These are phyloP conservation scores for Basipetospora chlamydospora DNA, from an alignment of 2,329 filamentous ascomycete species.

Conservation along the genomic window DNA sequence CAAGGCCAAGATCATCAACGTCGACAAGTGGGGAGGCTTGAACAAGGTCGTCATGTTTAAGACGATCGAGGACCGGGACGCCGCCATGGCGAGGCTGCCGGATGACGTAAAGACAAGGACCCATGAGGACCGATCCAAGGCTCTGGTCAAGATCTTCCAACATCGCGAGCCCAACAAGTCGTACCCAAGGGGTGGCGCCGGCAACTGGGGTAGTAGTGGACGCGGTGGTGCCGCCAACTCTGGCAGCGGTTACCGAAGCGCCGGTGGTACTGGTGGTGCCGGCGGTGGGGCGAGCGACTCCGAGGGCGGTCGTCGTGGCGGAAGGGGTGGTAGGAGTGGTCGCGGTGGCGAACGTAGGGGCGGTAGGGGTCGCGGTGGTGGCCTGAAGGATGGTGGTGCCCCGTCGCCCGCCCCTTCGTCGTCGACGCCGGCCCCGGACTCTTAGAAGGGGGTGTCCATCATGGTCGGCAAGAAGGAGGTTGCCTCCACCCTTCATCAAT, in stretches of 20 bases:
- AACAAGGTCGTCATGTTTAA: slow-evolving; percentile 83
- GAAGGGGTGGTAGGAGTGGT: slow-evolving; percentile 42
- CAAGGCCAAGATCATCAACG: slow-evolving; percentile 60
- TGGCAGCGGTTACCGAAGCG: slow-evolving; percentile 71
- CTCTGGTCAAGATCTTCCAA: slow-evolving; percentile 71
- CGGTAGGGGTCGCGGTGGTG: slow-evolving; percentile 39
- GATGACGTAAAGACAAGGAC: slow-evolving; percentile 61
- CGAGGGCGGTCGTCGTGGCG: slow-evolving; percentile 40
- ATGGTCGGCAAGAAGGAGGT: too few species aligned
- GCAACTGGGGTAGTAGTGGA: slow-evolving; percentile 51
- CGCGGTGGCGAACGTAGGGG: slow-evolving; percentile 42
- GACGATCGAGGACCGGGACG: slow-evolving; percentile 63
- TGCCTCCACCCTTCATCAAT: too few species aligned
- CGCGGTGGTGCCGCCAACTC: slow-evolving; percentile 42
- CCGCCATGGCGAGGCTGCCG: slow-evolving; percentile 59
- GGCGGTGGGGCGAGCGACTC: slow-evolving; percentile 51
- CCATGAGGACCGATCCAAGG: slow-evolving; percentile 60
- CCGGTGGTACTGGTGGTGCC: too few species aligned
- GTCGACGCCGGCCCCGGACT: slow-evolving; percentile 31
- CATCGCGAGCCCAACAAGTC: slow-evolving; percentile 46
- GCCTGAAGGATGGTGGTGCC: slow-evolving; percentile 43
- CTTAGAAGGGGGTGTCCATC: slow-evolving; percentile 1
- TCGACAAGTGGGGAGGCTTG: slow-evolving; percentile 64
- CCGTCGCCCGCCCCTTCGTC: slow-evolving; percentile 37
- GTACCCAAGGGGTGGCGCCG: slow-evolving; percentile 45